Evolutionary conservation across 805 yeast species (phyloP).

Genomic region (Candida sithepensis): DNA sequence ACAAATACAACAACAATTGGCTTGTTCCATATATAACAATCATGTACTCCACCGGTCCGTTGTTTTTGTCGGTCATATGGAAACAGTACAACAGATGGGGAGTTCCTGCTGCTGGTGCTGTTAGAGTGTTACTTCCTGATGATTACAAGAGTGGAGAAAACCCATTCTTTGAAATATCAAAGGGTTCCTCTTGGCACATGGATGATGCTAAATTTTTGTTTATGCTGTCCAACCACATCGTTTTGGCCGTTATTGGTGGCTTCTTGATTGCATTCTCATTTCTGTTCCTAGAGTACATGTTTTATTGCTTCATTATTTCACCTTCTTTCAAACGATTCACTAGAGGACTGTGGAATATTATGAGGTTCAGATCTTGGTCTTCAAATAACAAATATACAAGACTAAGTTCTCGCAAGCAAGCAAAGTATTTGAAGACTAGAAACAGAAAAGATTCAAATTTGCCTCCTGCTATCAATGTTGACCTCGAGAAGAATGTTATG

Average conservation of each 20-base stretch:
- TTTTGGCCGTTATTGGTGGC: conserved; percentile 68
- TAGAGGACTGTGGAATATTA: conserved; percentile 21
- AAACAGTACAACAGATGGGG: conserved; percentile 83
- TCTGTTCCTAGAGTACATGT: conserved; percentile 44
- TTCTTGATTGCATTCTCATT: conserved; percentile 50
- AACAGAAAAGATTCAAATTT: conserved; percentile 54
- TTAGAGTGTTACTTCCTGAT: conserved; percentile 65
- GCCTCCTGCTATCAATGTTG: conserved; percentile 38
- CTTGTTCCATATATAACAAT: conserved; percentile 84
- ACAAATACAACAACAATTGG: conserved; percentile 69
- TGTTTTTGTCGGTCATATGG: conserved; percentile 83
- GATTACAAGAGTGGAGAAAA: conserved; percentile 62
- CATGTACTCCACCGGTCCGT: conserved; percentile 91
- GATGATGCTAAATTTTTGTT: conserved; percentile 82
- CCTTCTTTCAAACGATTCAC: conserved; percentile 17
- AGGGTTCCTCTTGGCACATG: conserved; percentile 91
- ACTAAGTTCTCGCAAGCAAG: conserved; percentile 19
- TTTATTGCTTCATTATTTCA: conserved; percentile 35
- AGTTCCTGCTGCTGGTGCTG: conserved; percentile 59
- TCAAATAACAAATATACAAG: conserved; percentile 21
- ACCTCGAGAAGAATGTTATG: conserved; percentile 30
- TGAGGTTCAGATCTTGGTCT: conserved; percentile 21
- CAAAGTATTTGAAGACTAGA: conserved; percentile 23
- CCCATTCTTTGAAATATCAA: conserved; percentile 69
- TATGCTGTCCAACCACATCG: conserved; percentile 68